Evolutionary conservation across 306 rosid species (phyloP), one percentile per base, ranked within the genome.

Genomic region (Fragaria iinumae): DNA sequence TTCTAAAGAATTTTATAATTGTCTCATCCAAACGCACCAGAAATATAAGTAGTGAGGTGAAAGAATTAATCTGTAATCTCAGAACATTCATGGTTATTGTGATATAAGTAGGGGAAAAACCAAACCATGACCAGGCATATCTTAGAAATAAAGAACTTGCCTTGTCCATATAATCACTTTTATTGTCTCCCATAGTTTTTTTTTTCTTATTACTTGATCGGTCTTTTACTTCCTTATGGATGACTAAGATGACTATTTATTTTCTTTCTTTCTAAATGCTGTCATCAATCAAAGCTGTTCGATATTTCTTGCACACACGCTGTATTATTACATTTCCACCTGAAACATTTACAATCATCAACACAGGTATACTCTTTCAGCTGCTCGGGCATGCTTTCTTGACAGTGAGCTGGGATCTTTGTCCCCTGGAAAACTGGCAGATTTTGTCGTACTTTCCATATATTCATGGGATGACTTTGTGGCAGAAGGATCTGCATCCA

Each of bases 341-440:
- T 55, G 14, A 55, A 73, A 41, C 41, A 17, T 67, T 23, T 57
- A 72, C 68, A 57, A 66, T 20, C 49, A 36, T 10, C 72, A 6
- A 78, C 69, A 69, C 91, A 93, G 98, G 84, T 83, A 87, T 72
- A 93, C 98, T 29, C 85, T 90, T 75, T 87, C 88, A 13, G 97
- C 94, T 60, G 98, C 98, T 29, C 91, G 78, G 3, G 96, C 96
- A 55, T 85, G 93, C 90, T 91, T 93, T 87, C 89, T 91, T 11
- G 97, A 91, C 81, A 80, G 79, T 4, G 86, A 88, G 18, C 65
- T 89, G 45, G 97, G 94, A 69, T 93, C 98, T 74, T 70, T 93
- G 23, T 86, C 93, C 11, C 83, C 84, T 0, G 93, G 97, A 70
- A 93, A 91, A 84, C 82, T 90, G 0, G 96, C 98, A 63, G 98